Percentiles rank a stretch among this genome's conserved stretches.
Conservation (phyloP, 805 yeast genomes). For the Isabelozyma heimii region DNA sequence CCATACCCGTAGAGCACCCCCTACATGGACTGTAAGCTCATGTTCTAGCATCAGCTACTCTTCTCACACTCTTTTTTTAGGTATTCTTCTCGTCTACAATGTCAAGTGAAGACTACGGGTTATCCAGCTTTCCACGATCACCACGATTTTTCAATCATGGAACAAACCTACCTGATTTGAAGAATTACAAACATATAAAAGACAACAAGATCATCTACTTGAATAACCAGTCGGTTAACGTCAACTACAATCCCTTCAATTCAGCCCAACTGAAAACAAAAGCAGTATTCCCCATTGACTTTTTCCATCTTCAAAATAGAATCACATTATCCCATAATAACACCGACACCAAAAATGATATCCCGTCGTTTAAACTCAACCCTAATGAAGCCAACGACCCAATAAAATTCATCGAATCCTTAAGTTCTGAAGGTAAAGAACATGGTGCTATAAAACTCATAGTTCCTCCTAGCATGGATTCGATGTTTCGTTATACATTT, state of each 20-base stretch:
- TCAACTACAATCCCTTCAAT: constrained; percentile 43
- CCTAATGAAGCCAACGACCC: constrained; percentile 46
- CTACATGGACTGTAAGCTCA: background rate
- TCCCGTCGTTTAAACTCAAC: constrained; percentile 61
- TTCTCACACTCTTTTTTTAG: background rate
- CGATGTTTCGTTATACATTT: constrained; percentile 15
- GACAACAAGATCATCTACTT: constrained; percentile 13
- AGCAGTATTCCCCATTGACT: constrained; percentile 44
- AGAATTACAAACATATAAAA: constrained; percentile 12
- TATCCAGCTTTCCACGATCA: constrained; percentile 19
- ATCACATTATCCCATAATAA: constrained; percentile 10
- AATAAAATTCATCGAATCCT: constrained; percentile 56
- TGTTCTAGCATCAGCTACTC: background rate
- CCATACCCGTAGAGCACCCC: background rate
- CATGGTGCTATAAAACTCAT: constrained; percentile 76
- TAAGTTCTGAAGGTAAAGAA: constrained; percentile 48
- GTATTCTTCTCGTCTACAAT: background rate
- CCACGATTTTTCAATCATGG: constrained; percentile 21
- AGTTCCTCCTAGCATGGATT: constrained; percentile 46
- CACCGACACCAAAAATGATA: constrained; percentile 14
- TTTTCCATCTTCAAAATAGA: constrained; percentile 30
- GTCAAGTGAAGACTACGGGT: background rate
- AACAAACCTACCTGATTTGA: constrained; percentile 20
- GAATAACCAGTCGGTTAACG: constrained; percentile 22
- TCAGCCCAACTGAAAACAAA: constrained; percentile 46